Conservation (phyloP, 1,284 basidiomycete species). For the Cutaneotrichosporon arboriforme region DNA sequence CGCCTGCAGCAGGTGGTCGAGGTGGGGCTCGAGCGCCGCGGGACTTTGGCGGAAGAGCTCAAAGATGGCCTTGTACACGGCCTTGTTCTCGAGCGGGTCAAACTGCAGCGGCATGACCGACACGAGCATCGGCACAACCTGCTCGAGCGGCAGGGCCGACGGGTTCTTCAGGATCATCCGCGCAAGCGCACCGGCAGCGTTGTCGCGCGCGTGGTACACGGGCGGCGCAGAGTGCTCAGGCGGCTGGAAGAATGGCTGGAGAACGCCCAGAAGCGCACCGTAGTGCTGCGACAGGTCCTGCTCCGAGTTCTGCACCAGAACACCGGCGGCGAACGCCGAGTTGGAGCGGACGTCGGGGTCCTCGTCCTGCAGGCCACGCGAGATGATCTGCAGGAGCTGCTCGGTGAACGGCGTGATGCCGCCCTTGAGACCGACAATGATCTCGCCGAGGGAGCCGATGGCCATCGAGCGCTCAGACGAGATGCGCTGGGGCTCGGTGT, state of each 20-base stretch:
- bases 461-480: slow-evolving; percentile 87
- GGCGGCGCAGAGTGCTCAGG: slow-evolving; percentile 53
- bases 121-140: slow-evolving; percentile 78
- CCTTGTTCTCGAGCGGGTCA: slow-evolving; percentile 82
- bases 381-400: slow-evolving; percentile 73
- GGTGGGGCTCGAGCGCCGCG: slow-evolving; percentile 62
- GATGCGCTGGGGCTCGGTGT: slow-evolving; percentile 83
- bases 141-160: slow-evolving; percentile 75
- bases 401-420: slow-evolving; percentile 78
- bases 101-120: slow-evolving; percentile 78
- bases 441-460: slow-evolving; percentile 91
- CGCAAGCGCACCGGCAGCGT: slow-evolving; percentile 87
- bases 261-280: slow-evolving; percentile 65
- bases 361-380: slow-evolving; percentile 72
- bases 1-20: slow-evolving; percentile 75
- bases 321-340: slow-evolving; percentile 88
- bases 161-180: slow-evolving; percentile 82
- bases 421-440: slow-evolving; percentile 85
- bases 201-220: slow-evolving; percentile 82
- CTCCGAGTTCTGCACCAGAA: slow-evolving; percentile 82
- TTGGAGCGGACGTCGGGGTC: slow-evolving; percentile 94
- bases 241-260: slow-evolving; percentile 77
- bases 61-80: slow-evolving; percentile 87
- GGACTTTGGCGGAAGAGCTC: slow-evolving; percentile 74
- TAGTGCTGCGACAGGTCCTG: slow-evolving; percentile 81